Evolutionary conservation across 1,284 basidiomycete genomes (phyloP).

Genomic region (Ustilago trichophora): DNA sequence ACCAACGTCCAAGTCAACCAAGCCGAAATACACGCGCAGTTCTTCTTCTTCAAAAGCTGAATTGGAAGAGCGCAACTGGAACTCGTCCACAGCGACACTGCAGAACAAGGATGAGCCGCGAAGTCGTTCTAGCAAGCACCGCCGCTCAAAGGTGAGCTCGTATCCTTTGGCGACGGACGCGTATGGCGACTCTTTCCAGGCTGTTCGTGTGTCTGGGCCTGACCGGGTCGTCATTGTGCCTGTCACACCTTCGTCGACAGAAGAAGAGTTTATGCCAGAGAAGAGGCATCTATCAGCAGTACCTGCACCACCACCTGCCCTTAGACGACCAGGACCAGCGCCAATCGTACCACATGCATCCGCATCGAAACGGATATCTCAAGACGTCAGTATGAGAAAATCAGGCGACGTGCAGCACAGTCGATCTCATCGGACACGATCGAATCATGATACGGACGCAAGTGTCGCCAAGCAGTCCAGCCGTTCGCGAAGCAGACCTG

Average conservation of each 20-base stretch:
- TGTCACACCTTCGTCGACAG: background rate
- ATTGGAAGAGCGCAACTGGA: conserved; percentile 19
- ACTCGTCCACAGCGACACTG: conserved; percentile 18
- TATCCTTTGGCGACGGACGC: conserved; percentile 8
- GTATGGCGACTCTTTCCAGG: conserved; percentile 15
- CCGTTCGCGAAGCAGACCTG: conserved; percentile 2
- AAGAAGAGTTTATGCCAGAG: background rate
- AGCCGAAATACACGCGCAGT: conserved; percentile 8
- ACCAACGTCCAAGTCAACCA: background rate
- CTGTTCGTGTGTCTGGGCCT: conserved; percentile 16
- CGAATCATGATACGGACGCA: background rate
- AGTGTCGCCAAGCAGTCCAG: background rate
- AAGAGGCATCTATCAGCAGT: no score
- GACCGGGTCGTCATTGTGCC: conserved; percentile 30
- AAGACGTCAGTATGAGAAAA: conserved; percentile 5
- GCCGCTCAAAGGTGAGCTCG: conserved; percentile 6
- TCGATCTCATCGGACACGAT: conserved; percentile 11
- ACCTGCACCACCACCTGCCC: background rate
- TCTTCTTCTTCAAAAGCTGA: conserved; percentile 9
- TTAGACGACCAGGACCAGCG: conserved; percentile 5
- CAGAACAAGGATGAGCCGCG: conserved; percentile 12
- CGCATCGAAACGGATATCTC: background rate
- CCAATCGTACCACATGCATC: background rate
- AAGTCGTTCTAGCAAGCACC: background rate
- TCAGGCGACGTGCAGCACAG: conserved; percentile 2